Evolutionary conservation across 1,284 basidiomycete genomes (phyloP), one percentile per base, ranked within the genome.

Genomic region (Apiotrichum akiyoshidainum): DNA sequence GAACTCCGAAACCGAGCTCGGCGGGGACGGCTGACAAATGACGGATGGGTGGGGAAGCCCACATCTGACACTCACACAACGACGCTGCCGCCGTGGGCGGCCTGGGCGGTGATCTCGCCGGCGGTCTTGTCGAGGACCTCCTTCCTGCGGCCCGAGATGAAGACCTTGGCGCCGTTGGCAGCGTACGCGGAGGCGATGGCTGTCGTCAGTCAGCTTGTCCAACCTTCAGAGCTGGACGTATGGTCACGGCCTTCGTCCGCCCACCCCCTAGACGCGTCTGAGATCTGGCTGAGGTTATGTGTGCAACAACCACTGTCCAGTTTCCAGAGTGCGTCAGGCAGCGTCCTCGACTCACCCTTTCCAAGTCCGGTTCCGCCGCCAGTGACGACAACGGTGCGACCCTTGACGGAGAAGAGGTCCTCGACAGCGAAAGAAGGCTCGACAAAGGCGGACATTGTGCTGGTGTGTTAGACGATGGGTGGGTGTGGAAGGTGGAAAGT

Each of bases 131-230:
- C 68, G 22, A 78, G 64, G 1, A 76, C 69, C 31, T 78, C 76
- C 35, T 64, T 61, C 21, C 78, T 64, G 34, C 78, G 65, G 13
- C 76, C 78, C 13, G 73, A 73, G 66, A 78, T 78, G 65, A 73
- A 75, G 11, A 79, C 78, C 55, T 68, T 73, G 44, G 76, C 74
- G 22, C 78, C 78, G 63, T 79, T 79, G 49, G 64, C 59, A 2
- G 66, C 70, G 57, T 74, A 76, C 0, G 74, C 74, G 14, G 65
- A 61, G 14, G 75, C 71, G 50, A 76, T 69, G n/a, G 70, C 71
- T 73, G 50, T 31, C 7, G 26, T 31, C 26, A 31, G 26, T 31
- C 26, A 31, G 26, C 26, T 31, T 31, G 26, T n/a, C n/a, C n/a
- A 31, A 7, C 26, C 26, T 37, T 3, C 10, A 37, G 10, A 37